Conservation (phyloP, 306 rosid species). For the Vigna reflexopilosa region DNA sequence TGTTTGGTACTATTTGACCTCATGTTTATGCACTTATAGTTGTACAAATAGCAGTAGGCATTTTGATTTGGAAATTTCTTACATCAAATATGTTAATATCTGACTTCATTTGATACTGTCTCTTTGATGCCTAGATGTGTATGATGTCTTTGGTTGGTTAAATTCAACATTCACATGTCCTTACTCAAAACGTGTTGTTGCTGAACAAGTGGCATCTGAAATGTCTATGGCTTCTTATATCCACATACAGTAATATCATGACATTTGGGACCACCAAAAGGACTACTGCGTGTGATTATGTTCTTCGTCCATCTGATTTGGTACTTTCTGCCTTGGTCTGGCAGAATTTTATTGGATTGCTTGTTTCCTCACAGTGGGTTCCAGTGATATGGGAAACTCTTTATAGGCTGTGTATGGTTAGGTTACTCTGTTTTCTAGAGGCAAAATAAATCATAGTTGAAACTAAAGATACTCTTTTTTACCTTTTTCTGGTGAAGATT, state of each 20-base stretch:
- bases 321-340: slow-evolving; percentile 3
- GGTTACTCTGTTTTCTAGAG: no score
- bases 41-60: slow-evolving; percentile 9
- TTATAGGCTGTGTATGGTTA: neutral
- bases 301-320: neutral
- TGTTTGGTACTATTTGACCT: neutral
- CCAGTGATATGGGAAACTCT: neutral
- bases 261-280: neutral
- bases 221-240: neutral
- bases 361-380: slow-evolving; percentile 5
- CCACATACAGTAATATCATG: neutral
- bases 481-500: neutral
- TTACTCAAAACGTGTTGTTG: neutral
- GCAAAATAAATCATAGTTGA: no score
- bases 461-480: no score
- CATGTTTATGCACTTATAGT: slow-evolving; percentile 6
- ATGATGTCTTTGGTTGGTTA: slow-evolving; percentile 7
- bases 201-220: neutral
- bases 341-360: slow-evolving; percentile 13
- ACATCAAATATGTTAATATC: slow-evolving; percentile 6
- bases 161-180: neutral
- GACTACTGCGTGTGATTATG: no score
- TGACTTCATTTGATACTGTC: neutral
- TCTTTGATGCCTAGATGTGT: slow-evolving; percentile 4
- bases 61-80: slow-evolving; percentile 18